Evolutionary conservation across 352 stramenopile species (phyloP).

Genomic region (Phytophthora pistaciae): DNA sequence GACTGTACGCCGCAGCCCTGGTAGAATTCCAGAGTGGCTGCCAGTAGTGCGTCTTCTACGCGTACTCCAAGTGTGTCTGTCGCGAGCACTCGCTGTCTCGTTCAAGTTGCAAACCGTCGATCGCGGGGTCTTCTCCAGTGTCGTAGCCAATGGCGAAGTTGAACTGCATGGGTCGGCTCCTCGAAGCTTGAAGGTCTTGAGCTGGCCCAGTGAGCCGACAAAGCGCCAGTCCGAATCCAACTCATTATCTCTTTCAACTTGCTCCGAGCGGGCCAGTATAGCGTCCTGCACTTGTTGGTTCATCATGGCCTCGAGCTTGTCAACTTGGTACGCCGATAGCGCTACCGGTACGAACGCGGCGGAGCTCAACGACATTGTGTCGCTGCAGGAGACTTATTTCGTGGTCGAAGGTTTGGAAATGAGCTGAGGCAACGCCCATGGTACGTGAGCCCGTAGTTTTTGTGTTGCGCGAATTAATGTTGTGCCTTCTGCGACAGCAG

Average conservation of each 20-base stretch:
- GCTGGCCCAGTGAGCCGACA: conserved; percentile 42
- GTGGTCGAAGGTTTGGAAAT: conserved; percentile 33
- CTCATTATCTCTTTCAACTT: conserved; percentile 22
- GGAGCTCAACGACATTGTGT: conserved; percentile 5
- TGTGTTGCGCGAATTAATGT: not conserved
- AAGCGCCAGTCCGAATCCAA: conserved; percentile 53
- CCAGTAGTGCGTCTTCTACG: conserved; percentile 9
- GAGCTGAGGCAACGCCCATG: not conserved
- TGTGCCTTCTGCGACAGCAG: conserved; percentile 22
- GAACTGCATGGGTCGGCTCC: conserved; percentile 38
- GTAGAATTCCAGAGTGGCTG: conserved; percentile 7
- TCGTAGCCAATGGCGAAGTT: conserved; percentile 31
- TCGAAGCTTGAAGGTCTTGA: conserved; percentile 54
- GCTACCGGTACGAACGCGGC: conserved; percentile 36
- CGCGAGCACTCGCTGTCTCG: conserved; percentile 6
- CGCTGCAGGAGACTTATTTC: not conserved
- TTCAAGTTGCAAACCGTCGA: conserved; percentile 11
- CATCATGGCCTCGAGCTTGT: conserved; percentile 48
- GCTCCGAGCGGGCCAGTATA: conserved; percentile 35
- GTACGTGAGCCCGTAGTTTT: too few species aligned
- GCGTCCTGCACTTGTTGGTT: conserved; percentile 56
- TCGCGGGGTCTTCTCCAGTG: conserved; percentile 2
- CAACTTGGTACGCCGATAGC: conserved; percentile 32
- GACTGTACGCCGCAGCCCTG: conserved; percentile 16
- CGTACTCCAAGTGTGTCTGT: conserved; percentile 17